Percentiles rank a stretch among this genome's conserved stretches.
phyloP scores from a whole-genome alignment of 306 rosid genomes.

The Hylodesmum podocarpum region DNA sequence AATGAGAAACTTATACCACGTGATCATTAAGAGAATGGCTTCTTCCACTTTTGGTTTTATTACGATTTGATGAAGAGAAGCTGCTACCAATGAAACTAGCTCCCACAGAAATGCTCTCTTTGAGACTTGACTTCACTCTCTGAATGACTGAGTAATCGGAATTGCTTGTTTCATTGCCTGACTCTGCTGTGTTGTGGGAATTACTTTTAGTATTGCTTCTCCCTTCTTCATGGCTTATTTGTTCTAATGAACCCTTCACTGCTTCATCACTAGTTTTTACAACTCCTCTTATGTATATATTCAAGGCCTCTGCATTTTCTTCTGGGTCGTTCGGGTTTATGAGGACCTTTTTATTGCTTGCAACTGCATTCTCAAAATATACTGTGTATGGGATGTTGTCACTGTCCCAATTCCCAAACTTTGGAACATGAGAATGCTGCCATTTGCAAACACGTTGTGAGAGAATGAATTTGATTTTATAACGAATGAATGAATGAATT shows the following conservation, averaged over 20 bases:
- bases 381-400: conserved; percentile 1
- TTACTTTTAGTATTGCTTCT: not conserved
- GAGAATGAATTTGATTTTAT: not conserved
- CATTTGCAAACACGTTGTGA: not conserved
- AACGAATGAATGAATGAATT: not conserved
- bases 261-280: conserved; percentile 2
- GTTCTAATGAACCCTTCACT: not conserved
- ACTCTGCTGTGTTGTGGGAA: not conserved
- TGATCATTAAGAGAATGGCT: not conserved
- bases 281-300: not conserved
- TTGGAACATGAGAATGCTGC: conserved; percentile 21
- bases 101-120: too few relatives aligned
- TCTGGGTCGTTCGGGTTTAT: conserved; percentile 7
- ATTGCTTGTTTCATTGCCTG: not conserved
- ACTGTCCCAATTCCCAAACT: conserved; percentile 18
- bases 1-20: not conserved
- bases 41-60: not conserved
- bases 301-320: not conserved
- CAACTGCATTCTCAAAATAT: conserved; percentile 20
- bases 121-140: not conserved
- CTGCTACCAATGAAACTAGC: too few relatives aligned
- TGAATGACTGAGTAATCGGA: not conserved
- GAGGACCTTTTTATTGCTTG: not conserved
- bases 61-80: not conserved
- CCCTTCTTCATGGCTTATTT: not conserved